Evolutionary conservation across 306 rosid species (phyloP), one percentile per base, ranked within the genome.

Genomic region (Gleditsia sinensis): DNA sequence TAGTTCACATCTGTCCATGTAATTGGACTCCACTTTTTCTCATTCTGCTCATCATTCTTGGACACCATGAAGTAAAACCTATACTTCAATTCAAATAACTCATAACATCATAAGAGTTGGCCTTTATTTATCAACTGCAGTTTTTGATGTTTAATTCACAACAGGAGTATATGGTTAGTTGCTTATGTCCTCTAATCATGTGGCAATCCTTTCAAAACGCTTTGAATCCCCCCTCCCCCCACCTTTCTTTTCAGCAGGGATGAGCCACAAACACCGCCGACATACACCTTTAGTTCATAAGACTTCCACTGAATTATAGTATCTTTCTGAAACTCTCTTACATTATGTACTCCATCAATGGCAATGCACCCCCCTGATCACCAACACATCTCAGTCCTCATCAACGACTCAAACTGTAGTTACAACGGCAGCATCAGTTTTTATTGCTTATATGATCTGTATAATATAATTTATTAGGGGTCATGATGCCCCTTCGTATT

Each of bases 261-360:
- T 27, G 13, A 50, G 54, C 66, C 32, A 53, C 42, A 27, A 10
- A 62, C 14, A 39, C 46, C 34, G 17, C 60, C 43, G 30, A 6
- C 64, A 45, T 30, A 24, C 74, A 79, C 65, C 14, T 46, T 57
- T 17, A 46, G 36, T 14, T 48, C 34, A 54, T 70, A 57, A 80
- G 70, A 63, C 51, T 54, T 51, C 49, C 36, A 36, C 64, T 46
- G 36, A 20, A 33, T 19, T 39, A 69, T 36, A 45, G 21, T 12
- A 9, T 21, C 56, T 36, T 69, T 27, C 64, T 30, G 33, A 60
- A 40, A 16, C 45, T 21, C 27, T 1, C 58, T 8, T 3, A 9
- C 28, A 37, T 43, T 3, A 39, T 30, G 39, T 3, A 23, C 51
- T 60, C 53, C 25, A 25, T 48, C 32, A 28, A 30, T 13, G 17